Base-by-base conservation (phyloP, 2,329 filamentous ascomycete species). In the Emericellopsis cladophorae region DNA sequence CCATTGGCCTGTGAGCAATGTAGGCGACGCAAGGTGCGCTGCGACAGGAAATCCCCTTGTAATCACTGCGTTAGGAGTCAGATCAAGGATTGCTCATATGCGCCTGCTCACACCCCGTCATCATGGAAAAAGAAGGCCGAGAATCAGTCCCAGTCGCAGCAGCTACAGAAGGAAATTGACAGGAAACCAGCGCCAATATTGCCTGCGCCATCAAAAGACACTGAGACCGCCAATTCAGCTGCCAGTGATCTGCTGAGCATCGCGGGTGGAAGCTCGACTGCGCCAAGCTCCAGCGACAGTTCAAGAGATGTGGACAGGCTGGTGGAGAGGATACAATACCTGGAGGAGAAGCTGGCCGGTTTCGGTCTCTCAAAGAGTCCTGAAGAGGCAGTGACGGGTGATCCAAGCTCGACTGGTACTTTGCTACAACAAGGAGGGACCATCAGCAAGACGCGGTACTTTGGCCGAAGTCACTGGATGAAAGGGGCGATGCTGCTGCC, bases 11-110 rank as follows among this genome's bases (percentile, higher is more conserved):
- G 41, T 16, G 41, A 43, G 47, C 62, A 74, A 34, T 81, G 78
- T 49, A 64, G 76, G 35, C 67, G 59, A 42, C 72, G 75, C 33
- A 82, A 81, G 54, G 71, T 81, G 44, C 66, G 68, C 37, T 81
- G 77, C 50, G 71, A 81, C 50, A 70, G 73, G 38, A 68, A 69
- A 44, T 55, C 59, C 7, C 78, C 78, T 1, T 81, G 77, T 49
- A 66, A 62, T 44, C 75, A 77, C 43, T 81, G 78, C 49, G 44
- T 70, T n/a, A 68, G 70, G 46, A 68, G 68, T 46, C 68, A 67
- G 46, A 71, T 68, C 33, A 62, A 66, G 6, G 62, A 62, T 16
- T 81, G 78, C 49, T 63, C 71, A 2, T 81, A 77, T 48, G 60
- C 57, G 22, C 54, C 62, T 29, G 49, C 56, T 31, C 58, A 61